Evolutionary conservation across 495 filamentous ascomycete genomes (phyloP), one percentile per base, ranked within the genome.

Genomic region (Penicillium canariense): DNA sequence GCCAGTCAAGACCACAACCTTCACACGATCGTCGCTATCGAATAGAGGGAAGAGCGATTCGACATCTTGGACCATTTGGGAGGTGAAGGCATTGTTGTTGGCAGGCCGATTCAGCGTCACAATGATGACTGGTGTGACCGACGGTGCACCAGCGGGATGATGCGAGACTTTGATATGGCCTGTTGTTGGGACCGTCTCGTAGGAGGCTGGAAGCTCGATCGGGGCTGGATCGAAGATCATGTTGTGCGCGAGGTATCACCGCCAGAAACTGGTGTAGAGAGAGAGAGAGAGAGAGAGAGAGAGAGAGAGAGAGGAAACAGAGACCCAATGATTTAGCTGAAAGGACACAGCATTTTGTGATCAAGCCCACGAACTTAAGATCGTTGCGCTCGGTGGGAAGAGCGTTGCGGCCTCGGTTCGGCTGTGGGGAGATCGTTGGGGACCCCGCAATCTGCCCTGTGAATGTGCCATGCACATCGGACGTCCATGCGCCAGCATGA

Each of bases 51-150:
- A 86, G 34, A 79, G 75, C 26, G 66, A 60, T 55, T 81, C 79
- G 31, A 87, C 73, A 58, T 81, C 80, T 0, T 64, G 38, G 54
- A 77, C 72, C 80, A 87, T 85, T 17, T 63, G 66, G 20, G 55
- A 50, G 11, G 82, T 86, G 66, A 85, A 86, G 47, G 84, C 83
- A 81, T 87, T 87, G 70, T 81, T 70, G 35, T 83, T 81, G 2
- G 69, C 63, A 0, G 82, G 84, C 0, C 84, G 76, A 65, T 84
- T 76, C 60, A 86, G 74, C 4, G 74, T 79, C 27, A 85, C 69
- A 26, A 86, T 62, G 17, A 87, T 72, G 31, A 85, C 72, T 3
- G 75, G 76, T 0, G 84, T 87, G 7, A 75, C 72, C 17, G 70
- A 70, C 22, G 74, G 59, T 0, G 82, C 73, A 17, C 69, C 69